Evolutionary conservation across 495 filamentous ascomycete genomes (phyloP).

Genomic region (Polyplosphaeria fusca): DNA sequence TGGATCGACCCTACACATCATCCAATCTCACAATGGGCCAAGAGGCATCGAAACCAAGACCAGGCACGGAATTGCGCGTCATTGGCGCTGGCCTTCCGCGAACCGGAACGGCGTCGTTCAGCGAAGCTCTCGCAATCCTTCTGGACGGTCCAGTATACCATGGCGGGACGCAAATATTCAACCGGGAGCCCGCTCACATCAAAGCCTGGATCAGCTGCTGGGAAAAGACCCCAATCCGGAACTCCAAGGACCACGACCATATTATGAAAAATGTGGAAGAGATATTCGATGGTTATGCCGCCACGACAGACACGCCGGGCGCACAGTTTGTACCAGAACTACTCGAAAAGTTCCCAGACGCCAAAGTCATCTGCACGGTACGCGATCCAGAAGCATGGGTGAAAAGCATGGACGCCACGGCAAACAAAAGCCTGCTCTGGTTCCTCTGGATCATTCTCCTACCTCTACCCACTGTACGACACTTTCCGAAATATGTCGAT

Average conservation of each 20-base stretch:
- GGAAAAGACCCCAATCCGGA: not conserved
- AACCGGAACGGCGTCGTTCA: slow-evolving; percentile 25
- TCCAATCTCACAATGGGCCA: no score
- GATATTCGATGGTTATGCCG: slow-evolving; percentile 15
- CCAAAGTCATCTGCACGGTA: slow-evolving; percentile 16
- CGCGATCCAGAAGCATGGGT: slow-evolving; percentile 22
- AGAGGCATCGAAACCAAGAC: slow-evolving; percentile 14
- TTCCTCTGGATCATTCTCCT: slow-evolving; percentile 14
- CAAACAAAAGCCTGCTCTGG: slow-evolving; percentile 2
- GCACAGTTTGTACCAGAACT: slow-evolving; percentile 2
- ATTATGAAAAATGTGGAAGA: not conserved
- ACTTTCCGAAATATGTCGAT: slow-evolving; percentile 13
- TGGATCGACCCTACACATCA: no score
- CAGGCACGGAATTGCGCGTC: slow-evolving; percentile 21
- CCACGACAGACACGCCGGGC: slow-evolving; percentile 13
- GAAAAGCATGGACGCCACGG: slow-evolving; percentile 13
- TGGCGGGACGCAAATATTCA: slow-evolving; percentile 13
- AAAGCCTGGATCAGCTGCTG: slow-evolving; percentile 12
- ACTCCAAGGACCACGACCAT: not conserved
- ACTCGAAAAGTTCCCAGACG: slow-evolving; percentile 12
- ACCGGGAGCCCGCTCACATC: slow-evolving; percentile 3
- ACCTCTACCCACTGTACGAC: slow-evolving; percentile 14
- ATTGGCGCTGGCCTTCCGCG: slow-evolving; percentile 23
- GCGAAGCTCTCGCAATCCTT: slow-evolving; percentile 22
- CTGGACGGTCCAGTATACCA: slow-evolving; percentile 23